Base-by-base conservation (phyloP, 176 grass and related monocot species). In the Elaeis guineensis region DNA sequence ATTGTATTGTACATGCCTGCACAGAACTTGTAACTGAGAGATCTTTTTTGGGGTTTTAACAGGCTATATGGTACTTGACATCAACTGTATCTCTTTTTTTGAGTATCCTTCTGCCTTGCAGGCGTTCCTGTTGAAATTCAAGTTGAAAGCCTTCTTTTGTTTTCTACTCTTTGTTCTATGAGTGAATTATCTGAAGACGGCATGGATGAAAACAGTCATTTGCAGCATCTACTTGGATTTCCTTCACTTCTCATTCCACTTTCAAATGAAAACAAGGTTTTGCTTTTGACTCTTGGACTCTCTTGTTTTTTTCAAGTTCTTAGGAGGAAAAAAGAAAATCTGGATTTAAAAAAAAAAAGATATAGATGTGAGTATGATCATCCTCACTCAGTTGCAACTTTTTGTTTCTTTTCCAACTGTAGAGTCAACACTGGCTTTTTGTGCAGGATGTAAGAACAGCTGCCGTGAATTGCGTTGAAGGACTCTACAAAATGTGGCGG, bases 231-330 rank as follows among this genome's bases (percentile, higher is more conserved):
- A 50, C 39, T 75, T 69, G 79, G 81, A 6, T 82, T 96, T 71
- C 87, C 87, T 77, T 82, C 78, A 67, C 61, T 90, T 66, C 79
- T 96, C 51, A 66, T 80, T 62, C 83, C 87, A 80, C 86, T 96
- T 77, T 68, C 87, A 72, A 73, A 87, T 59, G 32, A 71, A 71
- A 80, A 88, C 22, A 96, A 80, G 87, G 92, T 96, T 55, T 54
- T 54, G 3, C 29, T 19, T 20, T 44, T 14, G 35, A 44, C 35
- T 44, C 1, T 12, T 44, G 35, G 35, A 44, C 8, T 12, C 14
- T 44, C 35, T 44, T 44, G 35, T 44, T 9, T 44, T 2, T 3
- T 44, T 44, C 11, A 2, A 12, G 2, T 44, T 44, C 35, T 44
- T 12, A 44, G 9, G 23, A 2, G 6, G 11, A 44, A 44, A 44